A percentile compares a stretch with the other conserved stretches of the same genome.
phyloP scores from a whole-genome alignment of 768 basidiomycete genomes.

The Lactarius evosmus region DNA sequence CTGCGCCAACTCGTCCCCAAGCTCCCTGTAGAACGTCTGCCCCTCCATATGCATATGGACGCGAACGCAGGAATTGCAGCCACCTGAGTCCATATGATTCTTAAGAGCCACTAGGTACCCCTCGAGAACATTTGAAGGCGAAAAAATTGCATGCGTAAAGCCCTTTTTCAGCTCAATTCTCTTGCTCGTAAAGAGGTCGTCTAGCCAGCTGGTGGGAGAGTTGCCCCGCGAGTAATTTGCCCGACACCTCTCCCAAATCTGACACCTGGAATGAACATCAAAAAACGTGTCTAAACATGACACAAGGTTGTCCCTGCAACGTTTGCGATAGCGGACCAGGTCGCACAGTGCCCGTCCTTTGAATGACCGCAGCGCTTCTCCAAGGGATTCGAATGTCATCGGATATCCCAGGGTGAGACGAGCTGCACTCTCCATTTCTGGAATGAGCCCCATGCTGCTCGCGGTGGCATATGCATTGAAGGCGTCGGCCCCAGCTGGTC shows the following conservation, averaged over 20 bases:
- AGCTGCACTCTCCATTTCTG: background rate
- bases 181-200: conserved; percentile 4
- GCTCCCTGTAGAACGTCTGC: background rate
- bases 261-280: background rate
- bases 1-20: background rate
- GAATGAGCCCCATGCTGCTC: background rate
- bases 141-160: background rate
- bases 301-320: background rate
- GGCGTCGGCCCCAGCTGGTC: conserved; percentile 1
- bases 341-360: conserved; percentile 1
- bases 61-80: background rate
- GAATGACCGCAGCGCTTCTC: background rate
- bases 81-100: background rate
- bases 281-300: conserved; percentile 1
- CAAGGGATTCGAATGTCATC: conserved; percentile 11
- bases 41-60: conserved; percentile 1
- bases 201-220: background rate
- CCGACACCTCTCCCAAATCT: conserved; percentile 2
- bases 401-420: conserved; percentile 1
- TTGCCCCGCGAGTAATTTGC: too few relatives aligned
- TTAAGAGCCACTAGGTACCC: conserved; percentile 4
- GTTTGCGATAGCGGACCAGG: conserved; percentile 3
- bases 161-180: background rate
- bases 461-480: conserved; percentile 26
- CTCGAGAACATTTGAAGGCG: background rate